Conservation (phyloP, 805 yeast genomes). For the Naumovozyma dairenensis region DNA sequence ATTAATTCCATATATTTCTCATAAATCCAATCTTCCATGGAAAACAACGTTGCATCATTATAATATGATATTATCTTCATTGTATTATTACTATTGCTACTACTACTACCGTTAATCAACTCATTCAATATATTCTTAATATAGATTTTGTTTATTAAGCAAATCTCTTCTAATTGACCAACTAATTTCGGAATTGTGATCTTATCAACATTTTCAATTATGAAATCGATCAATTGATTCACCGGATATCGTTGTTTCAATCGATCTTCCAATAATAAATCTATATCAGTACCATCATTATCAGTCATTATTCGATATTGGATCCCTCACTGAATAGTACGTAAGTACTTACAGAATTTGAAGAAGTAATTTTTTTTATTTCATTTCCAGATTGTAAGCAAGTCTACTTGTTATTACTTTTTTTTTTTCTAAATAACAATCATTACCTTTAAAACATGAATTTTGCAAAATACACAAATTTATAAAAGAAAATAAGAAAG, state of each 20-base stretch:
- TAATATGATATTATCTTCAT: neutral
- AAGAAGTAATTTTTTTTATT: no score
- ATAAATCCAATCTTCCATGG: conserved; percentile 27
- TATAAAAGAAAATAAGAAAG: no score
- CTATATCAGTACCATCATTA: neutral
- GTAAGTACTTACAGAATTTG: no score
- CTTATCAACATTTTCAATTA: neutral
- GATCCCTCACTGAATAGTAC: no score
- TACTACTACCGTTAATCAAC: conserved; percentile 29
- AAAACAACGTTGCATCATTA: conserved; percentile 8
- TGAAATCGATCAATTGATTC: neutral
- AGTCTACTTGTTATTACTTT: no score
- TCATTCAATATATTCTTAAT: conserved; percentile 36
- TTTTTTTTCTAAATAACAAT: no score
- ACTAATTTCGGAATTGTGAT: conserved; percentile 8
- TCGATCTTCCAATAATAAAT: conserved; percentile 6
- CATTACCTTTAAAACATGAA: no score
- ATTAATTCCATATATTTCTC: conserved; percentile 27
- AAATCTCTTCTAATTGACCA: conserved; percentile 11
- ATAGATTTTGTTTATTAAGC: conserved; percentile 41
- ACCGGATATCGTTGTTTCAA: conserved; percentile 12
- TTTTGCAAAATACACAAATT: no score
- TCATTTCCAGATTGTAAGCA: no score
- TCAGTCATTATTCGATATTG: neutral
- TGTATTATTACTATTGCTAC: conserved; percentile 3